A percentile compares a stretch with the other conserved stretches of the same genome.
phyloP scores from a whole-genome alignment of 192 early-diverging fungal species.

The Entrophospora sp. region DNA sequence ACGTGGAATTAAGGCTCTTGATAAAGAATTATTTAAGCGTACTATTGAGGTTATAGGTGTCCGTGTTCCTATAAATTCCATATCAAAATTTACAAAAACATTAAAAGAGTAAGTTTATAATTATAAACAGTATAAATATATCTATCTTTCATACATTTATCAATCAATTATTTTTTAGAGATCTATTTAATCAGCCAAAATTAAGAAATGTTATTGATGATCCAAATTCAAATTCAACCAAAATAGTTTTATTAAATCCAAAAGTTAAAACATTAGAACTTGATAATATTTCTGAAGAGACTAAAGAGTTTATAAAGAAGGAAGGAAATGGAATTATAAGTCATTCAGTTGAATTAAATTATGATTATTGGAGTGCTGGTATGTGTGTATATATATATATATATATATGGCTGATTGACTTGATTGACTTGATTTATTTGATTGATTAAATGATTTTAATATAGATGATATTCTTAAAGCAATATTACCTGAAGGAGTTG shows the following conservation, averaged over 20 bases:
- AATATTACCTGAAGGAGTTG: slow-evolving; percentile 70
- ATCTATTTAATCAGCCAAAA: slow-evolving; percentile 55
- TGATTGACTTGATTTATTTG: background rate
- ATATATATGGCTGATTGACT: too few relatives aligned
- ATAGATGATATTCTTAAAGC: slow-evolving; percentile 84
- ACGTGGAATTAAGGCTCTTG: slow-evolving; percentile 54
- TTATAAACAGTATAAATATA: background rate
- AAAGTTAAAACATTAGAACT: slow-evolving; percentile 31
- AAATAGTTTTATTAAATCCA: slow-evolving; percentile 37
- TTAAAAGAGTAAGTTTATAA: slow-evolving; percentile 25
- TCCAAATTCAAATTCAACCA: slow-evolving; percentile 40
- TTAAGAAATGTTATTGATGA: slow-evolving; percentile 58
- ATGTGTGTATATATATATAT: slow-evolving; percentile 18
- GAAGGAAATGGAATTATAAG: slow-evolving; percentile 41
- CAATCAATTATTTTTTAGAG: slow-evolving; percentile 23
- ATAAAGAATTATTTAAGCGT: slow-evolving; percentile 49
- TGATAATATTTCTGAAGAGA: slow-evolving; percentile 40
- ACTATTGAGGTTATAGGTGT: slow-evolving; percentile 51
- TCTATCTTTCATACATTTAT: background rate
- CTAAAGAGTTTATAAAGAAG: slow-evolving; percentile 40
- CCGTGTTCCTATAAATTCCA: slow-evolving; percentile 44
- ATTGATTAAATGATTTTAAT: background rate
- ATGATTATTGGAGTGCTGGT: slow-evolving; percentile 87
- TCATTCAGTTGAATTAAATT: slow-evolving; percentile 56
- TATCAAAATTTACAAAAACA: slow-evolving; percentile 35